These are phyloP conservation scores for Verticillium isaacii DNA, from an alignment of 2,329 filamentous ascomycete species.

Conservation along the genomic window DNA sequence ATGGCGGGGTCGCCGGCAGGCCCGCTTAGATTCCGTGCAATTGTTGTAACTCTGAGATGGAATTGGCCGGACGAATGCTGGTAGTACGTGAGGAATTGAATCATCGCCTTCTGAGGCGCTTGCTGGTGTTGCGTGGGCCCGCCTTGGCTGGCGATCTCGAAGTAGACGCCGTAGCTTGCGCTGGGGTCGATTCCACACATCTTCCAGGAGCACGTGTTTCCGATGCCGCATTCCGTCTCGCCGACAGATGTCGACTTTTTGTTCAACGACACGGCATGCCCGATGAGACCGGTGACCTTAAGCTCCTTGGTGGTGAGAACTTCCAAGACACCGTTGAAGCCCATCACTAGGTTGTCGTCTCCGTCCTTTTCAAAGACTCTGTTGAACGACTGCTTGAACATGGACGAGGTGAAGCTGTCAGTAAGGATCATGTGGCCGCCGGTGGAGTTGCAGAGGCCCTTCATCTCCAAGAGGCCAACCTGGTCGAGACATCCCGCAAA, in stretches of 20 bases:
- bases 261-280: slow-evolving; percentile 92
- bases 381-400: slow-evolving; percentile 98
- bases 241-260: slow-evolving; percentile 97
- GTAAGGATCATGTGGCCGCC: slow-evolving; percentile 98
- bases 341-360: slow-evolving; percentile 93
- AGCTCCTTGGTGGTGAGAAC: slow-evolving; percentile 96
- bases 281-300: slow-evolving; percentile 95
- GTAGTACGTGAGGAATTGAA: slow-evolving; percentile 98
- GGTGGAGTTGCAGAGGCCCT: slow-evolving; percentile 90
- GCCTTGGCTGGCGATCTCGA: slow-evolving; percentile 93
- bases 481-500: slow-evolving; percentile 97
- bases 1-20: slow-evolving; percentile 92
- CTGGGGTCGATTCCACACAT: slow-evolving; percentile 97
- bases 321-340: slow-evolving; percentile 94
- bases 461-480: slow-evolving; percentile 97
- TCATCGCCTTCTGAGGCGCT: slow-evolving; percentile 85
- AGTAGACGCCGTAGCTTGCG: slow-evolving; percentile 93
- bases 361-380: slow-evolving; percentile 96
- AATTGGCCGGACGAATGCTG: slow-evolving; percentile 96
- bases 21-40: slow-evolving; percentile 85
- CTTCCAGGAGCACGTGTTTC: slow-evolving; percentile 98
- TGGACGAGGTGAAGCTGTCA: slow-evolving; percentile 96
- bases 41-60: slow-evolving; percentile 91
- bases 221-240: slow-evolving; percentile 96
- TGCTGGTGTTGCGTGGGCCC: slow-evolving; percentile 81